These are phyloP conservation scores for Arabidopsis suecica DNA, from an alignment of 345 rosid species.

Conservation along the genomic window DNA sequence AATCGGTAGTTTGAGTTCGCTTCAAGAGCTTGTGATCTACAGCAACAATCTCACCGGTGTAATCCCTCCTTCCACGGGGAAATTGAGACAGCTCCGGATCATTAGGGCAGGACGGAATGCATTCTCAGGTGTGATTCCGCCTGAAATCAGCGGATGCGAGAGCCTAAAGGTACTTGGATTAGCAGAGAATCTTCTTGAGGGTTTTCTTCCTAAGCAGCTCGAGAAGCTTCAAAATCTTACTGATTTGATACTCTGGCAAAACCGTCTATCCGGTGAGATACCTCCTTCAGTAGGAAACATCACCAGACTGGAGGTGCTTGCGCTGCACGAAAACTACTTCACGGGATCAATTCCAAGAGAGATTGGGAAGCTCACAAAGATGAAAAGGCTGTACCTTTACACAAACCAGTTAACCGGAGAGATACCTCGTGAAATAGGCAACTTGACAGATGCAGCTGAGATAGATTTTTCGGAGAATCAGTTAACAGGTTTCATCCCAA, in stretches of 20 bases:
- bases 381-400: constrained; percentile 69
- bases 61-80: constrained; percentile 60
- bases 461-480: constrained; percentile 85
- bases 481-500: constrained; percentile 66
- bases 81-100: constrained; percentile 56
- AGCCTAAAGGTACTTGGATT: constrained; percentile 74
- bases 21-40: constrained; percentile 72
- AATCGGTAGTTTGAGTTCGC: constrained; percentile 55
- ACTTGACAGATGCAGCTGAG: constrained; percentile 58
- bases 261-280: constrained; percentile 65
- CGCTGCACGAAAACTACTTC: constrained; percentile 72
- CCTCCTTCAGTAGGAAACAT: constrained; percentile 71
- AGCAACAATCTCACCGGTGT: constrained; percentile 75
- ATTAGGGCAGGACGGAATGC: constrained; percentile 73
- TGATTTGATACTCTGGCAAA: constrained; percentile 71
- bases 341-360: constrained; percentile 65
- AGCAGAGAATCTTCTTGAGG: constrained; percentile 78
- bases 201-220: constrained; percentile 67
- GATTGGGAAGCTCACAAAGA: constrained; percentile 56
- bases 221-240: constrained; percentile 64
- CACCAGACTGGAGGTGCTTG: constrained; percentile 65
- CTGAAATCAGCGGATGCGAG: constrained; percentile 70
- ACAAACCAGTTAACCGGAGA: constrained; percentile 72
- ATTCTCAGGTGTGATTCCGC: constrained; percentile 73
- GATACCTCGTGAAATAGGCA: constrained; percentile 69